Evolutionary conservation across 805 yeast species (phyloP), one percentile per base, ranked within the genome.

Genomic region (Trichomonascus vanleenenianus): DNA sequence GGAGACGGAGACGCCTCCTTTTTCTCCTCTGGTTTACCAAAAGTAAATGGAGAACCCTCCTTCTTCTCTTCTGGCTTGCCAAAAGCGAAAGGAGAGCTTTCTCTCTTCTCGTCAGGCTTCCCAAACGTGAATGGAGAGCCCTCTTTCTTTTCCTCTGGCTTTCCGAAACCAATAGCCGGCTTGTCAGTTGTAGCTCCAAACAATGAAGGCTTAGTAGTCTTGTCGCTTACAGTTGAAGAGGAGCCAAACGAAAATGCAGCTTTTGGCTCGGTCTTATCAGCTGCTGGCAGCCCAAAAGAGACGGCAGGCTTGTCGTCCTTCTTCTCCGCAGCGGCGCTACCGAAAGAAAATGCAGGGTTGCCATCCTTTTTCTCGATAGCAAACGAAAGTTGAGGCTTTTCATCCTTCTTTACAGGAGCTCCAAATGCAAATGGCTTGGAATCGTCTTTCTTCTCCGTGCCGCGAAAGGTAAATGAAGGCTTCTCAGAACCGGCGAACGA

Each of bases 251-350:
- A 35, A 30, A 43, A 43, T 2, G 36, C 45, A n/a, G 43, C 30
- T 15, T 30, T 31, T n/a, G 36, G 10, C 12, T 33, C 30, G 9
- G 14, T 27, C 8, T 22, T 22, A 4, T n/a, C 10, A 11, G 30
- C 9, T 10, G n/a, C 12, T 20, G 14, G 16, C 5, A 37, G 16
- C 11, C 48, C 50, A 36, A 50, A 50, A 19, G 40, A 30, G 35
- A 50, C 45, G 1, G 50, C 46, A 16, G 55, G 46, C 36, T 45
- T 41, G 11, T 36, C 16, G n/a, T 39, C 40, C 19, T 27, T 33
- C 3, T 12, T 15, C 9, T 42, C 31, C 2, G 32, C 41, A 25
- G 38, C 9, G 8, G 33, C 15, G 12, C 34, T 25, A 35, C 39
- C 37, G 18, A 43, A 18, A 9, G 38, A 2, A 27, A 42, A 42